Conservation (phyloP, 1,139 yeast species). For the Yamadazyma atmosphaerica region DNA sequence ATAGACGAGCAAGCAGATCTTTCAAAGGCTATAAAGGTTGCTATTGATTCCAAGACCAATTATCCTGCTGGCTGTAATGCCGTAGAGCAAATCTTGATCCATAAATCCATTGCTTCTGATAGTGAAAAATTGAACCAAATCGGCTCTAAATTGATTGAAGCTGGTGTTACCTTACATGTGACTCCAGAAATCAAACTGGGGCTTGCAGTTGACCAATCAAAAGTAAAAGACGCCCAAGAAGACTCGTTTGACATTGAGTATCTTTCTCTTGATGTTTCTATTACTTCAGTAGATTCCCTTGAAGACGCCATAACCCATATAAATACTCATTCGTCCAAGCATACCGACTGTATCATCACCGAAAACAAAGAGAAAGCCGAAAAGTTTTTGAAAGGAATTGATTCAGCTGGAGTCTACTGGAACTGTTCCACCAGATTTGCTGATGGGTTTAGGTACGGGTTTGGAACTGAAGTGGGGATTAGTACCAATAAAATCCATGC, state of each 20-base stretch:
- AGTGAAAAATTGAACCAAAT: conserved; percentile 41
- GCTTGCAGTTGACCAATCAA: conserved; percentile 16
- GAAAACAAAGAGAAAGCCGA: conserved; percentile 70
- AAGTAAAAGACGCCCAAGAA: conserved; percentile 40
- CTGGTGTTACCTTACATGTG: conserved; percentile 74
- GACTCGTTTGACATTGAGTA: conserved; percentile 81
- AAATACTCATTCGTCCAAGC: conserved; percentile 90
- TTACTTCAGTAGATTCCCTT: conserved; percentile 57
- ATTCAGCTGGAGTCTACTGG: conserved; percentile 98
- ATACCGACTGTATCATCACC: conserved; percentile 91
- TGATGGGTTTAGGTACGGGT: conserved; percentile 97
- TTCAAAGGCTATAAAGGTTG: conserved; percentile 69
- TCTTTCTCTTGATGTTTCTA: conserved; percentile 78
- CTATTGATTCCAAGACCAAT: conserved; percentile 87
- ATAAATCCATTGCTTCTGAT: conserved; percentile 47
- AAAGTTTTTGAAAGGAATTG: conserved; percentile 77
- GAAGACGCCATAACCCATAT: conserved; percentile 79
- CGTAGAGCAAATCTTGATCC: conserved; percentile 78
- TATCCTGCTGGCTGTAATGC: conserved; percentile 99
- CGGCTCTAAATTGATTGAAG: conserved; percentile 51
- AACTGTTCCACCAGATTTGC: conserved; percentile 96
- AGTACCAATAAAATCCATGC: conserved; percentile 97
- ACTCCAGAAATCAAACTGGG: conserved; percentile 48
- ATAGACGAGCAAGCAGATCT: conserved; percentile 76
- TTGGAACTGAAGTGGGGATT: conserved; percentile 98